phyloP scores from a whole-genome alignment of 2,329 filamentous ascomycete species.

The Lasiodiplodia sp. region DNA sequence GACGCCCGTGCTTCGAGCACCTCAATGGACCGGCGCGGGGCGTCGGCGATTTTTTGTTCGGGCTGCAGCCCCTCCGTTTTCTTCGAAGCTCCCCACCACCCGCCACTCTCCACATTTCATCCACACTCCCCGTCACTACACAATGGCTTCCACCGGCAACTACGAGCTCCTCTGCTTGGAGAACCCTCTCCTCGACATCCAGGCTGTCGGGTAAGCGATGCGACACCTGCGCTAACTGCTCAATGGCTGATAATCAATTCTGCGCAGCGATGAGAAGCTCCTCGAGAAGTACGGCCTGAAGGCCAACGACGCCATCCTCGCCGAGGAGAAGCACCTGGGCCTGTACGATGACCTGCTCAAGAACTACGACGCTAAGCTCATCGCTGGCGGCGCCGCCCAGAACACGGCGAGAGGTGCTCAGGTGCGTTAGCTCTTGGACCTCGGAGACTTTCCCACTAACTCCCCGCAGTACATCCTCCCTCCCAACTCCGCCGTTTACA shows the following conservation, averaged over 20 bases:
- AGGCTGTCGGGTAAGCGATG: constrained; percentile 70
- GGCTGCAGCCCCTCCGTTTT: constrained; percentile 27
- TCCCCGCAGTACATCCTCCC: constrained; percentile 81
- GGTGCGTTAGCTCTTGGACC: constrained; percentile 48
- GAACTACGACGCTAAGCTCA: constrained; percentile 91
- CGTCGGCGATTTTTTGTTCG: constrained; percentile 19
- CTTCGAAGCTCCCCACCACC: constrained; percentile 27
- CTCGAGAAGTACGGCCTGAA: constrained; percentile 94
- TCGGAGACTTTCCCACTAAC: constrained; percentile 25
- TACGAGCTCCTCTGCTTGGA: constrained; percentile 92
- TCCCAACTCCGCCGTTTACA: constrained; percentile 86
- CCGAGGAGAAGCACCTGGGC: constrained; percentile 85
- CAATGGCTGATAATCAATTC: constrained; percentile 32
- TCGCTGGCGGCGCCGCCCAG: constrained; percentile 94
- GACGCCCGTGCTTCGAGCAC: constrained; percentile 14
- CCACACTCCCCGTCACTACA: constrained; percentile 33
- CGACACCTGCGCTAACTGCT: neutral
- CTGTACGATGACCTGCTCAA: constrained; percentile 94
- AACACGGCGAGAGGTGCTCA: constrained; percentile 96
- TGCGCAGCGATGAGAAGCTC: constrained; percentile 75
- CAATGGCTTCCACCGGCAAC: constrained; percentile 78
- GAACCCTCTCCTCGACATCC: constrained; percentile 98
- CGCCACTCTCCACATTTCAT: constrained; percentile 3
- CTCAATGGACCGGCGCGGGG: constrained; percentile 15
- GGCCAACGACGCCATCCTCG: constrained; percentile 96